Evolutionary conservation across 2,329 filamentous ascomycete genomes (phyloP).

Genomic region (Aspergillus vadensis): DNA sequence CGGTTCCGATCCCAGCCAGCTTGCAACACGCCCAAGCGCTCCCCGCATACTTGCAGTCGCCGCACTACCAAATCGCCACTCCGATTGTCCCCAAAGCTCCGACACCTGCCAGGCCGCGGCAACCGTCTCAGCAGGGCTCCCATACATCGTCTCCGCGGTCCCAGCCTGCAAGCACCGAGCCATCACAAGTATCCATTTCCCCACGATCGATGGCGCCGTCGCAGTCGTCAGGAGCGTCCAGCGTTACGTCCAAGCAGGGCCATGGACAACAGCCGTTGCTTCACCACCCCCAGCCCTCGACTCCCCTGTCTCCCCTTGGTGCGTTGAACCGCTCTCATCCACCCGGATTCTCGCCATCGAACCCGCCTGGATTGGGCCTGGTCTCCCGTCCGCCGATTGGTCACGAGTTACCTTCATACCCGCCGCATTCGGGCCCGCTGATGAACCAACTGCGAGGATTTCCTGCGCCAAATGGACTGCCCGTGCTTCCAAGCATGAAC

Average conservation of each 20-base stretch:
- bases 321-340: constrained; percentile 60
- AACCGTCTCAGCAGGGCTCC: constrained; percentile 76
- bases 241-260: constrained; percentile 64
- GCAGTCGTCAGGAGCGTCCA: constrained; percentile 66
- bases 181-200: constrained; percentile 65
- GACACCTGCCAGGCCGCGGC: constrained; percentile 74
- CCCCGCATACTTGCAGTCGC: constrained; percentile 64
- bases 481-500: constrained; percentile 62
- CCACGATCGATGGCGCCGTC: constrained; percentile 64
- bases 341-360: constrained; percentile 54
- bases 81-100: constrained; percentile 81
- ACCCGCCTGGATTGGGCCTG: constrained; percentile 58
- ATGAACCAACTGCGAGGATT: constrained; percentile 59
- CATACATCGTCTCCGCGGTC: constrained; percentile 66
- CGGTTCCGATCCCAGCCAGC: constrained; percentile 57
- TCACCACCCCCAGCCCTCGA: constrained; percentile 61
- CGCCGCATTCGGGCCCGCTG: constrained; percentile 54
- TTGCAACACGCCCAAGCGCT: constrained; percentile 56
- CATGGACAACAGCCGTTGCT: constrained; percentile 53
- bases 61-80: constrained; percentile 75
- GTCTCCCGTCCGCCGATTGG: constrained; percentile 54
- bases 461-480: constrained; percentile 52
- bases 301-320: constrained; percentile 66
- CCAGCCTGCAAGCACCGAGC: constrained; percentile 51
- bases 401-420: constrained; percentile 58